Percentiles rank a stretch among this genome's conserved stretches.
Conservation (phyloP, 2,329 filamentous ascomycete species). For the Claviceps lovelessii region DNA sequence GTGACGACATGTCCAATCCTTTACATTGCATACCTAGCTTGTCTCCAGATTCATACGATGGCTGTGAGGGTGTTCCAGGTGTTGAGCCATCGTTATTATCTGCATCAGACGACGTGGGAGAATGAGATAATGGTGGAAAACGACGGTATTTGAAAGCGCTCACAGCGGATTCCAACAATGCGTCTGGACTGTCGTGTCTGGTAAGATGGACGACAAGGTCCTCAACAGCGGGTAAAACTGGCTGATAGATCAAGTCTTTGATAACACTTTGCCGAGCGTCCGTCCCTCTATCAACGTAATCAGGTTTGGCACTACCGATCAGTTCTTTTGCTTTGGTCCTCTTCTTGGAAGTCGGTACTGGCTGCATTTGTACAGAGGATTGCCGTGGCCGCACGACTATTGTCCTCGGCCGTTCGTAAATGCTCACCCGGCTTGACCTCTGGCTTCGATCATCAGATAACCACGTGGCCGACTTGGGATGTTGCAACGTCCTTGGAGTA, state of each 20-base stretch:
- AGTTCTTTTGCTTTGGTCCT: constrained; percentile 13
- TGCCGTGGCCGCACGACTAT: constrained; percentile 17
- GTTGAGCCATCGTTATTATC: constrained; percentile 9
- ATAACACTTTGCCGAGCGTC: constrained; percentile 18
- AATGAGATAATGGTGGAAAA: constrained; percentile 14
- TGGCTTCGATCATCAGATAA: constrained; percentile 11
- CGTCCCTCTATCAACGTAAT: constrained; percentile 26
- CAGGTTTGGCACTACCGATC: constrained; percentile 8
- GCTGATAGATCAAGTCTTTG: constrained; percentile 18
- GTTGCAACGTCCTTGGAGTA: constrained; percentile 3
- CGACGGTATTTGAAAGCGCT: constrained; percentile 24
- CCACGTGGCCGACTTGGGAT: constrained; percentile 16
- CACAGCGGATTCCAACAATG: constrained; percentile 32
- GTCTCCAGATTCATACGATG: background rate
- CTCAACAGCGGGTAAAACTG: constrained; percentile 38
- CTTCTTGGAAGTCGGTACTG: constrained; percentile 17
- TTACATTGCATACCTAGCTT: background rate
- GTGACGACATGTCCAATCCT: background rate
- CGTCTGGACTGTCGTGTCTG: constrained; percentile 27
- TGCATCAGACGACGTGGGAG: constrained; percentile 10
- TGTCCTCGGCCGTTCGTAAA: constrained; percentile 13
- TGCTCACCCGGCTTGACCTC: constrained; percentile 11
- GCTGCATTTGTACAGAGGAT: constrained; percentile 15
- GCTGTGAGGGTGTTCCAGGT: constrained; percentile 14
- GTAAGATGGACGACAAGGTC: constrained; percentile 40